Percentiles rank a stretch among this genome's conserved stretches.
phyloP scores from a whole-genome alignment of 192 early-diverging fungal genomes.

The Rhizophagus clarus region DNA sequence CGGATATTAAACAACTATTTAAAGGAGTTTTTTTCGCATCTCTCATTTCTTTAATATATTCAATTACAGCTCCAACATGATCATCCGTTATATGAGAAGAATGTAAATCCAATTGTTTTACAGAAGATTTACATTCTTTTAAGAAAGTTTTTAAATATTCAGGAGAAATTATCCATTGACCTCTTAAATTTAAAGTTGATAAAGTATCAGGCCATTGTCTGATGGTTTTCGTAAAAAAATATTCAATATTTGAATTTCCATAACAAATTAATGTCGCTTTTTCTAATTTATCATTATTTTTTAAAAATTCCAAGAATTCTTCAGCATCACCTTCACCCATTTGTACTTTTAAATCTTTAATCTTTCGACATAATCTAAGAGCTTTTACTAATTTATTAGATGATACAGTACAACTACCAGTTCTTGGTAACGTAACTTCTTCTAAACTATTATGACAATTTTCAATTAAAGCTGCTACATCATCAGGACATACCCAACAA shows the following conservation, averaged over 20 bases:
- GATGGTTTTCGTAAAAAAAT: not conserved
- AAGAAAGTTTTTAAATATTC: constrained; percentile 1
- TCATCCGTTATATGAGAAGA: constrained; percentile 2
- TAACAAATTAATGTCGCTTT: not conserved
- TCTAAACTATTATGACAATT: constrained; percentile 16
- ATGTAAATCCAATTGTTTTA: constrained; percentile 10
- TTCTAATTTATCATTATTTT: not conserved
- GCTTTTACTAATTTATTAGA: constrained; percentile 1
- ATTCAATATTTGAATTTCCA: not conserved
- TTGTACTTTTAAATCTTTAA: constrained; percentile 6
- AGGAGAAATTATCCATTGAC: not conserved
- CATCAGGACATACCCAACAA: not conserved
- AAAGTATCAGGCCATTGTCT: not conserved
- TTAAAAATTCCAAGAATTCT: not conserved
- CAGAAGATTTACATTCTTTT: not conserved
- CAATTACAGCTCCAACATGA: not conserved
- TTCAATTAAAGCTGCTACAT: not conserved
- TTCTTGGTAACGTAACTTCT: not conserved
- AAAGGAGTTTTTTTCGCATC: not conserved
- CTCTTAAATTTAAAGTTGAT: not conserved
- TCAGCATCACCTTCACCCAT: not conserved
- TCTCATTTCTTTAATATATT: not conserved
- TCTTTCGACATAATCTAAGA: not conserved
- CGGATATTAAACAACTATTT: not conserved
- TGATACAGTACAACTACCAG: not conserved